phyloP scores from a whole-genome alignment of 257 asterid genomes.

The Craterostigma plantagineum region DNA sequence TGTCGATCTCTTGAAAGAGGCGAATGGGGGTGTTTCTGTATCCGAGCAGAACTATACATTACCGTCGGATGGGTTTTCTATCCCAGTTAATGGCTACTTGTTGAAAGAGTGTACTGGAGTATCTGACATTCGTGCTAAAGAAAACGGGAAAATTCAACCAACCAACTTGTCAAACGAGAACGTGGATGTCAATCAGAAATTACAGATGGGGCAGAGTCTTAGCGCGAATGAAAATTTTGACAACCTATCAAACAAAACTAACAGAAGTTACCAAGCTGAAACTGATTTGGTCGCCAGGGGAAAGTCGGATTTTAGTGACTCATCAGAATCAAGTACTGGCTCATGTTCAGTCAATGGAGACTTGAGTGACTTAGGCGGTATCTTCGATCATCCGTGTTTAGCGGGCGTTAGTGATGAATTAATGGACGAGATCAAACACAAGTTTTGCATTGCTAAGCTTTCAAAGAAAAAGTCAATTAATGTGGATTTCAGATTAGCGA shows the following conservation, averaged over 20 bases:
- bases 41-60: slow-evolving; percentile 15
- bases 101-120: slow-evolving; percentile 19
- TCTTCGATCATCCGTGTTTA: slow-evolving; percentile 23
- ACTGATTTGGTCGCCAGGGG: slow-evolving; percentile 17
- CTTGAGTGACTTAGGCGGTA: slow-evolving; percentile 38
- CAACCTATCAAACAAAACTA: slow-evolving; percentile 25
- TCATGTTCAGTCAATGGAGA: slow-evolving; percentile 19
- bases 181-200: slow-evolving; percentile 20
- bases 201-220: slow-evolving; percentile 23
- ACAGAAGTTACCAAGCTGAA: slow-evolving; percentile 26
- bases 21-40: slow-evolving; percentile 28
- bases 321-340: slow-evolving; percentile 10
- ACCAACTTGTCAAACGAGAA: slow-evolving; percentile 18
- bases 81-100: slow-evolving; percentile 22
- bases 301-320: too few relatives aligned
- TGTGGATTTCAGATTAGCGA: slow-evolving; percentile 86
- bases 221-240: slow-evolving; percentile 11
- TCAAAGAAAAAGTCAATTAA: slow-evolving; percentile 76
- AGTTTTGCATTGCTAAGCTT: slow-evolving; percentile 52
- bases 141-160: slow-evolving; percentile 27
- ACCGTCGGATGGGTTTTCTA: slow-evolving; percentile 22
- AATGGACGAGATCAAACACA: slow-evolving; percentile 44
- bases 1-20: slow-evolving; percentile 51
- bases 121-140: slow-evolving; percentile 16
- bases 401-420: slow-evolving; percentile 33